Evolutionary conservation across 139 green algal genomes (phyloP), one percentile per base, ranked within the genome.

Genomic region (Micractinium conductrix): DNA sequence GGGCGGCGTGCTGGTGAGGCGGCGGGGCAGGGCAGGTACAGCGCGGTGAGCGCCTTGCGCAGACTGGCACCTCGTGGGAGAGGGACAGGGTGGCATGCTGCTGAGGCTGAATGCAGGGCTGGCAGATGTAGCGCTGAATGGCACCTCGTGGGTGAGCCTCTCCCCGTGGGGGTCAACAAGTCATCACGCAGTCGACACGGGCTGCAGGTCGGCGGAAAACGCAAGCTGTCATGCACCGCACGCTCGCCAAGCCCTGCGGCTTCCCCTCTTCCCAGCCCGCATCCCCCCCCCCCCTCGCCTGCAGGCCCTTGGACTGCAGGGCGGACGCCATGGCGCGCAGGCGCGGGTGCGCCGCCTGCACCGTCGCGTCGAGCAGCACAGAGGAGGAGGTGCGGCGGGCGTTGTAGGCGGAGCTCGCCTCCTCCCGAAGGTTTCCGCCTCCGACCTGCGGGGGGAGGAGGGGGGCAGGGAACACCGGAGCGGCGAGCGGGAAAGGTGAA

Each of bases 341-440:
- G 21, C 48, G 45, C 17, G 76, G 78, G 45, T 82, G 38, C 72
- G 73, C 78, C 58, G 53, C 55, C 12, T 44, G 65, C n/a, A 89
- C 69, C 28, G n/a, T n/a, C 30, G 79, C 40, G 28, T 90, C 82
- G 26, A 92, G n/a, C 43, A 92, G 79, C 33, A 94, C 81, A 44
- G 37, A 60, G 78, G 42, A 44, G 76, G n/a, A 55, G 38, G 76
- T 82, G 55, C 76, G 76, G 12, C 40, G 30, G 8, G 35, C 17
- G 62, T 74, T 74, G 78, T 14, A 62, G 8, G 65, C 78, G 9
- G 42, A 33, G 19, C 44, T 75, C 17, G 26, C 37, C 63, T 58
- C 33, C 24, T 83, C 78, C 43, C 43, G 44, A 42, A 83, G 62
- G 62, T 83, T 83, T 42, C 78, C 78, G 42, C 78, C 78, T 30